Conservation (phyloP, 176 grass and related monocot species). For the Raddia guianensis region DNA sequence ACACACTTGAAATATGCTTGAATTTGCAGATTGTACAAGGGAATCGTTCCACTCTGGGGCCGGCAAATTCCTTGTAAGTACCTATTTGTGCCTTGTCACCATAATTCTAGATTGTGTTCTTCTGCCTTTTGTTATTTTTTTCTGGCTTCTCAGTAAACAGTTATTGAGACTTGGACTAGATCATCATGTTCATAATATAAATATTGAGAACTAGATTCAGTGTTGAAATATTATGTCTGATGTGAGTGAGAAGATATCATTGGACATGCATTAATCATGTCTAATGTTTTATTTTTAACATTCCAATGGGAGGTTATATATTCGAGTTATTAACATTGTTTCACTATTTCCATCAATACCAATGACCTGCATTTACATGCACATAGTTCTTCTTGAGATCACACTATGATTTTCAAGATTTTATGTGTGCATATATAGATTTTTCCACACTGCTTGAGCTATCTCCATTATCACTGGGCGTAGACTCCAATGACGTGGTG, state of each 20-base stretch:
- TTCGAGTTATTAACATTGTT: neutral
- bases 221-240: neutral
- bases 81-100: neutral
- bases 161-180: neutral
- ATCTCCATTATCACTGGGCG: conserved; percentile 38
- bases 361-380: neutral
- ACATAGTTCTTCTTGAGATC: conserved; percentile 48
- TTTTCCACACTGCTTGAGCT: conserved; percentile 53
- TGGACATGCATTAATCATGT: neutral
- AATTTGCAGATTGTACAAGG: conserved; percentile 79
- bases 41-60: conserved; percentile 79
- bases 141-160: neutral
- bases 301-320: neutral
- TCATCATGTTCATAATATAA: neutral
- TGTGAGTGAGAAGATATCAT: neutral
- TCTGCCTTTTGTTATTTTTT: neutral
- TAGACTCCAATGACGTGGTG: conserved; percentile 53
- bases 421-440: conserved; percentile 49
- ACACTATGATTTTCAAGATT: conserved; percentile 36
- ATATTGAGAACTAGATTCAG: neutral
- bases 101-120: neutral
- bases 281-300: neutral
- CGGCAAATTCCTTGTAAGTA: conserved; percentile 79
- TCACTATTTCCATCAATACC: neutral
- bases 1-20: neutral